phyloP scores from a whole-genome alignment of 2,329 filamentous ascomycete genomes.

The Epichloe brachyelytri region DNA sequence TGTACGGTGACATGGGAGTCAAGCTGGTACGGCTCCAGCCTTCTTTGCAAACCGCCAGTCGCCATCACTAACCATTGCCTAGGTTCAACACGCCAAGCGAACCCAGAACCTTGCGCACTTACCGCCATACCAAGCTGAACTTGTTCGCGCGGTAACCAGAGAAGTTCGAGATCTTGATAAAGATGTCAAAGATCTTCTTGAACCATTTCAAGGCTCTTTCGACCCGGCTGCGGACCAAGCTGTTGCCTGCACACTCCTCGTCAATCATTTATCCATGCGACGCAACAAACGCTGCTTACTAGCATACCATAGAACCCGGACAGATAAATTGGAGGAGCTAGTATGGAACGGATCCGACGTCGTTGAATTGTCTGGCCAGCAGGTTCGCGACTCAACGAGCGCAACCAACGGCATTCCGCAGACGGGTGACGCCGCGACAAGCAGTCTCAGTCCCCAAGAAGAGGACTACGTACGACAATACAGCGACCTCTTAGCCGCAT shows the following conservation, averaged over 20 bases:
- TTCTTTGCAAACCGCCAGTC: background rate
- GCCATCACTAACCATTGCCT: conserved; percentile 3
- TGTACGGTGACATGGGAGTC: conserved; percentile 82
- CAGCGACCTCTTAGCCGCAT: conserved; percentile 81
- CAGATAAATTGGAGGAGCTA: conserved; percentile 84
- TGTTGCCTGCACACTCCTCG: conserved; percentile 75
- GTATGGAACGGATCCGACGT: conserved; percentile 87
- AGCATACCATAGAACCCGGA: conserved; percentile 82
- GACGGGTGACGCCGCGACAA: conserved; percentile 42
- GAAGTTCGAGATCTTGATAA: conserved; percentile 91
- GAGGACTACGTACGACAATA: conserved; percentile 93
- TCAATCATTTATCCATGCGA: conserved; percentile 90
- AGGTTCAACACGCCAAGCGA: conserved; percentile 94
- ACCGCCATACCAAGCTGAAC: conserved; percentile 83
- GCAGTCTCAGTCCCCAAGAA: conserved; percentile 85
- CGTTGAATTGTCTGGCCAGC: conserved; percentile 52
- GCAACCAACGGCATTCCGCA: conserved; percentile 17
- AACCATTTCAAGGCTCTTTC: conserved; percentile 74
- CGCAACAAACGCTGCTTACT: conserved; percentile 92
- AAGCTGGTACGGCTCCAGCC: conserved; percentile 54
- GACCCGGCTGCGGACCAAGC: conserved; percentile 73
- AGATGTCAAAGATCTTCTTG: conserved; percentile 66
- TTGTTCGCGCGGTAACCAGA: conserved; percentile 74
- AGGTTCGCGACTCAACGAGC: conserved; percentile 28
- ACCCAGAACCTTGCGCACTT: conserved; percentile 77